Base-by-base conservation (phyloP, 495 filamentous ascomycete genomes). In the Xylaria longipes region DNA sequence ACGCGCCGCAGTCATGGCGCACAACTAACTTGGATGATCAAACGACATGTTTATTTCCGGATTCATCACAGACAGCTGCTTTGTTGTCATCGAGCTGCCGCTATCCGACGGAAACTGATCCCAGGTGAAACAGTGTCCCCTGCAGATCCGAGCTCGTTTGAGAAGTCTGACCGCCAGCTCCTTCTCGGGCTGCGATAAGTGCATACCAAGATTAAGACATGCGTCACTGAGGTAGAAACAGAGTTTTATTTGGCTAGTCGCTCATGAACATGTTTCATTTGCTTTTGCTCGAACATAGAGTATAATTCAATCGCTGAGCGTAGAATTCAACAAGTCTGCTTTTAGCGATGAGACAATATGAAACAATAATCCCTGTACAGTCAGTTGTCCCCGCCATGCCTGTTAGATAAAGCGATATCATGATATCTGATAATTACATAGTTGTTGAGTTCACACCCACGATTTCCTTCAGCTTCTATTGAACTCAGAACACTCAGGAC, bases 121-220 rank as follows among this genome's bases (percentile, higher is more conserved):
- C 35, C 12, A 29, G 57, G 58, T 70, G 68, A 70, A 70, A 68
- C 70, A 50, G 9, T 22, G 41, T n/a, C 70, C 70, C 70, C 63
- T 67, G 63, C 70, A 67, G 70, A 72, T 72, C 70, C 37, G 46
- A 6, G 20, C 41, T 54, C 11, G 66, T 58, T 61, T 61, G 66
- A 69, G 66, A 61, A 22, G 41, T 70, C 57, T 58, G 39, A 45
- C 68, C 45, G 46, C 31, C n/a, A 33, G 54, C 39, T 37, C 27
- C 52, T 61, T 3, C 27, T 45, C 65, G 35, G 48, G 35, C 52
- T 39, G 65, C 33, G 52, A 57, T 57, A 57, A 45, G n/a, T 68
- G 65, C 50, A 66, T 66, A 50, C 45, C 60, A 62, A 37, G 31
- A 60, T 7, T 31, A 12, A 57, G 22, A 52, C 48, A 52, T 7